These are phyloP conservation scores for Solanum microdontum DNA, from an alignment of 257 asterid species.

Conservation along the genomic window DNA sequence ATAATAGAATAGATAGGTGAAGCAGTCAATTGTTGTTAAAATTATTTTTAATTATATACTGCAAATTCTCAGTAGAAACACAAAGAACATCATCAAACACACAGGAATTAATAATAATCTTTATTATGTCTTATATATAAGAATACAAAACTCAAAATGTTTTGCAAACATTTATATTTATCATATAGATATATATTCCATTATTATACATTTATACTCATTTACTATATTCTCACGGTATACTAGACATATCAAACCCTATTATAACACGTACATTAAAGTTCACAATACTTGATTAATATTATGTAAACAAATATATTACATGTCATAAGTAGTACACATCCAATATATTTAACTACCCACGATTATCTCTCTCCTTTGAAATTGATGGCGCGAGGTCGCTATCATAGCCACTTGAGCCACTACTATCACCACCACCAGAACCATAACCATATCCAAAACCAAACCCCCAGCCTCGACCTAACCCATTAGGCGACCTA, in stretches of 20 bases:
- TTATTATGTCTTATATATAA: background rate
- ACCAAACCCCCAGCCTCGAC: slow-evolving; percentile 16
- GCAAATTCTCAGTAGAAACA: background rate
- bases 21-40: too few relatives aligned
- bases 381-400: background rate
- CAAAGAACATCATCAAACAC: background rate
- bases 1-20: background rate
- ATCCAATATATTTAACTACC: background rate
- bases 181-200: background rate
- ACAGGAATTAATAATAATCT: background rate
- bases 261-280: background rate
- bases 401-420: background rate
- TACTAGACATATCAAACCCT: background rate
- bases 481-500: slow-evolving; percentile 17
- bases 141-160: background rate
- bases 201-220: background rate
- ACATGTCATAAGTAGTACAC: background rate
- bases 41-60: background rate
- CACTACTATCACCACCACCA: background rate
- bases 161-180: background rate
- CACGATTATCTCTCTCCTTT: background rate
- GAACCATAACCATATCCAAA: background rate
- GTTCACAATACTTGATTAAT: background rate
- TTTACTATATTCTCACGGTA: background rate
- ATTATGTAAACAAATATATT: background rate